Base-by-base conservation (phyloP, 768 basidiomycete species). In the Phylloporus sp. region DNA sequence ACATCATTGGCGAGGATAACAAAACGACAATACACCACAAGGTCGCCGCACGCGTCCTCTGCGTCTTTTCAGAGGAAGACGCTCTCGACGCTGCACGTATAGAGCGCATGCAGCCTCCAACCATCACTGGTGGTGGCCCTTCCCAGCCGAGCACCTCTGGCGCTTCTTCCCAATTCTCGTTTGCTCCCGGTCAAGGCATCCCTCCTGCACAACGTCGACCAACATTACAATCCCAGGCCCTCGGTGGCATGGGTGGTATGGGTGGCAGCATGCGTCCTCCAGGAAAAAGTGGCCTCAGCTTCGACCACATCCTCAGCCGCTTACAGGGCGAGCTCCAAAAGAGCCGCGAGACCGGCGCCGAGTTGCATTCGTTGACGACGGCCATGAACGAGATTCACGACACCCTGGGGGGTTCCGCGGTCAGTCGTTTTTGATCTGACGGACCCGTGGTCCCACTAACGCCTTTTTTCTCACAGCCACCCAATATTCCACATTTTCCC, bases 1-100 rank as follows among this genome's bases (percentile, higher is more conserved):
- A 98, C 71, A 99, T 99, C 52, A 90, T 96, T 44, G 89, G 90
- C 52, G 96, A 99, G 61, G 96, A 99, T 73, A 96, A 94, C 75
- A 90, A 90, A 69, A 94, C 90, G 2, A 93, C 97, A 47, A 84
- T 98, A 39, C 96, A 99, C 69, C 94, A 97, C 72, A 98, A 99
- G 67, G 96, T 98, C 43, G 92, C 96, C 9, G 93, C 95, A 5
- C 87, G 90, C 23, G 92, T 93, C 28, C 78, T 90, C 43, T 93
- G 94, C 57, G 80, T 97, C 5, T 84, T 95, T 55, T 80, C 76
- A 0, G 84, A 91, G 33, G 88, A 90, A 49, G 96, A 99, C 59
- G 86, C 80, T 2, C 82, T 80, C 50, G 75, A 80, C 37, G 86
- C 85, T 28, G 79, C 81, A 2, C 82, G 83, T 31, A 77, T 78